Conservation (phyloP, 2,329 filamentous ascomycete species). For the Cladorrhinum sp. region DNA sequence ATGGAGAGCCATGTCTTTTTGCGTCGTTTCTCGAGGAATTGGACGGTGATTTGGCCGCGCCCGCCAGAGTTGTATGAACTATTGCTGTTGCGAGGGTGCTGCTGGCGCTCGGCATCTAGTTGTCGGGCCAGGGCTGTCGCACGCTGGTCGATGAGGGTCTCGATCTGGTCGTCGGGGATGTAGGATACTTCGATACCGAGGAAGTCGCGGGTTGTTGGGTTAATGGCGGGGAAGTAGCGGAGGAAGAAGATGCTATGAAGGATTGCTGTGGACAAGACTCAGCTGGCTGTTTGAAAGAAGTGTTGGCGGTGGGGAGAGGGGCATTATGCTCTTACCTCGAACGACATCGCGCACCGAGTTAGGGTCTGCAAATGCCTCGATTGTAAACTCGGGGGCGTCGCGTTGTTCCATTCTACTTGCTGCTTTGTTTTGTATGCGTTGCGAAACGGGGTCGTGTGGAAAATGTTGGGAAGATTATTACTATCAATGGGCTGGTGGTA, state of each 20-base stretch:
- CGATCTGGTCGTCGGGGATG: constrained; percentile 85
- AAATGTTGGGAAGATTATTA: neutral
- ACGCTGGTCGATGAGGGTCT: constrained; percentile 89
- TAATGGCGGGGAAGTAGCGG: constrained; percentile 86
- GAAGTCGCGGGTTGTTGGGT: constrained; percentile 80
- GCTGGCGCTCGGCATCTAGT: constrained; percentile 57
- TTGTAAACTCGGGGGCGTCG: constrained; percentile 77
- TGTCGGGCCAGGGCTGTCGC: constrained; percentile 76
- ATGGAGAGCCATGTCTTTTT: constrained; percentile 67
- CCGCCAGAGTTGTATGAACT: constrained; percentile 47
- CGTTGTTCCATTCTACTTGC: constrained; percentile 46
- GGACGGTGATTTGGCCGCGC: constrained; percentile 75
- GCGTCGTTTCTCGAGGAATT: constrained; percentile 92
- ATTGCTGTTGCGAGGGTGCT: constrained; percentile 2
- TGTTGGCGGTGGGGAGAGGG: neutral
- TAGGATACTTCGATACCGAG: constrained; percentile 87
- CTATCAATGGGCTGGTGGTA: neutral
- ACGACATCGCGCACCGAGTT: constrained; percentile 87
- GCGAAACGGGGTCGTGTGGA: neutral
- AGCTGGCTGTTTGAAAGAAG: constrained; percentile 7
- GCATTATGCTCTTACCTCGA: constrained; percentile 61
- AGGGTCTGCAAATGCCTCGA: constrained; percentile 91
- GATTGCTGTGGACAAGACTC: constrained; percentile 57
- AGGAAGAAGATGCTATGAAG: constrained; percentile 99
- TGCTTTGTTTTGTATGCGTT: neutral